Evolutionary conservation across 257 asterid species (phyloP), one percentile per base, ranked within the genome.

Genomic region (Leptodermis oblonga): DNA sequence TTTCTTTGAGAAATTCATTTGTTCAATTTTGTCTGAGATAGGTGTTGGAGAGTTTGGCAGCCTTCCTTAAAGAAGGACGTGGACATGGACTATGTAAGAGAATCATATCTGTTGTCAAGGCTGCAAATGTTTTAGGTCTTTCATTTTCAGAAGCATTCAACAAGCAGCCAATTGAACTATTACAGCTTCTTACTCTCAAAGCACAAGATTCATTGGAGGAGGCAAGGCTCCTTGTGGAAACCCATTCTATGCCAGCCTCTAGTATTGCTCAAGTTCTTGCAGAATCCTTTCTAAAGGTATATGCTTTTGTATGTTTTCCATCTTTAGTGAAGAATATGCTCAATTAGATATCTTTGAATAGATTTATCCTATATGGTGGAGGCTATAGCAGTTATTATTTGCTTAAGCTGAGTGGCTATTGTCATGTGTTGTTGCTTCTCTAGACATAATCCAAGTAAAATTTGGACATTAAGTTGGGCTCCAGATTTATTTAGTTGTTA

Each of bases 231-330:
- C 85, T 94, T 65, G 96, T 89, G 74, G 87, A 81, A 82, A 80
- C 91, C 55, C 99, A 94, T 86, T 78, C 88, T 65, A 86, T 94
- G 90, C 87, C 93, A 62, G 92, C 99, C 70, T 88, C 99, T 71
- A 91, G 95, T 79, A 89, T 86, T 78, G 99, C 99, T 77, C 99
- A 91, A 79, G 86, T 91, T 79, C 97, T 94, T 48, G 97, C 97
- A 22, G 97, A 94, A 79, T 94, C 99, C 39, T 94, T 94, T 80
- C 80, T 87, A 55, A 94, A 90, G 97, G 99, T 90, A 80, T 72
- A 63, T 68, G 61, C 22, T 48, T 46, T 45, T 66, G 3, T 65
- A 23, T 48, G 25, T 64, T 64, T 12, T 23, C 70, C 28, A 12
- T 48, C 46, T 66, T 0, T 63, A 22, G 15, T 23, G 51, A n/a